Conservation (phyloP, 176 grass and related monocot species). For the Puccinellia tenuiflora region DNA sequence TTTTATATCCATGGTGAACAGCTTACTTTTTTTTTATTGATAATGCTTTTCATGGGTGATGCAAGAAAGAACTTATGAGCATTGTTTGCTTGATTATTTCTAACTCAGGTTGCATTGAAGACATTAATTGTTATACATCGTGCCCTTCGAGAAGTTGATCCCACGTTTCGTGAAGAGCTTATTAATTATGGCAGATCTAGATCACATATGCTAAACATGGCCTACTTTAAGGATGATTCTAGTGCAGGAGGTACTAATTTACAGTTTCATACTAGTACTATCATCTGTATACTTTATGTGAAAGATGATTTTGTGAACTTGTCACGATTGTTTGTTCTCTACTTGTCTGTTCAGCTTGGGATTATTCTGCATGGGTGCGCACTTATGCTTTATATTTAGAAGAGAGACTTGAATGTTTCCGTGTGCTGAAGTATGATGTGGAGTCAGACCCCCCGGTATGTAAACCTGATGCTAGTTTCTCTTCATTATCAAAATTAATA, state of each 20-base stretch:
- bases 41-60: neutral
- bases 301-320: constrained; percentile 9
- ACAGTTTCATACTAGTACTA: constrained; percentile 2
- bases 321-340: constrained; percentile 20
- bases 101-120: constrained; percentile 83
- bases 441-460: constrained; percentile 92
- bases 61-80: constrained; percentile 7
- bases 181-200: constrained; percentile 95
- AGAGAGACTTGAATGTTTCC: constrained; percentile 96
- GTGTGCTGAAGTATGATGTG: constrained; percentile 90
- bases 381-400: constrained; percentile 94
- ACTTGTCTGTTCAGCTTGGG: constrained; percentile 70
- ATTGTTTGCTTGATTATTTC: constrained; percentile 23
- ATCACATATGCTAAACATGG: constrained; percentile 96
- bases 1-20: neutral
- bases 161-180: constrained; percentile 94
- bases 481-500: neutral
- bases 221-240: constrained; percentile 99
- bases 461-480: constrained; percentile 8
- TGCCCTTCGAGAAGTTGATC: constrained; percentile 86
- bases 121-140: constrained; percentile 96
- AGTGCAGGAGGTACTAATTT: constrained; percentile 73
- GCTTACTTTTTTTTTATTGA: neutral
- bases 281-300: constrained; percentile 10
- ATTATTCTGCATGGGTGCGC: constrained; percentile 96